Evolutionary conservation across 2,329 filamentous ascomycete genomes (phyloP), one percentile per base, ranked within the genome.

Genomic region (Aureobasidium sp.): DNA sequence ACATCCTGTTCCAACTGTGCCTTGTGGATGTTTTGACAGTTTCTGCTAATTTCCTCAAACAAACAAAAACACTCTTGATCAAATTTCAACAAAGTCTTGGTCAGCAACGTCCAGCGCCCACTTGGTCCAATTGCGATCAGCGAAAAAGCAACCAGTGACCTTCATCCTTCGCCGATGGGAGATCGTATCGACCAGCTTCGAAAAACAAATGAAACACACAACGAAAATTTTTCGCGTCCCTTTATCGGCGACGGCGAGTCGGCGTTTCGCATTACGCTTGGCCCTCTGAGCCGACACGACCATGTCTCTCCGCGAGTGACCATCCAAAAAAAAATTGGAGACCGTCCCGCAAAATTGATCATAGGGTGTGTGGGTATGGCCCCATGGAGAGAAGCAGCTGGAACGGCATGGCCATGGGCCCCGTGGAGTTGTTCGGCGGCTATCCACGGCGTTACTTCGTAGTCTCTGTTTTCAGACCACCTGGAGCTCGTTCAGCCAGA

Each of bases 151-250:
- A 58, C 54, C 10, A 47, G 27, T 16, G n/a, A 41, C 42, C 21
- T 39, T 30, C 16, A 58, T 48, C 32, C n/a, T 39, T 14, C 13
- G 29, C 10, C 41, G 53, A 57, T 45, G 25, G 36, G 39, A 30
- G 32, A 57, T 45, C 53, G 41, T 44, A 57, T 57, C 53, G 53
- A 54, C 14, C 39, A 45, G 16, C 50, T 14, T 32, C 37, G 37
- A 29, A 14, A 25, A n/a, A 36, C 45, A 57, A 45, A 45, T 42
- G 51, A 55, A 55, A 55, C 39, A 55, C 5, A 9, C 34, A 7
- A 55, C 32, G 41, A 57, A 57, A 57, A 57, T 27, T 57, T 45
- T 57, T 57, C 53, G 25, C 53, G n/a, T 57, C 32, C 53, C 53
- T 57, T 34, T 45, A 30, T 57, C 53, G 53, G 53, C 39, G 53